These are phyloP conservation scores for Scalesia atractyloides DNA, from an alignment of 129 eudicot genomes.

Conservation along the genomic window DNA sequence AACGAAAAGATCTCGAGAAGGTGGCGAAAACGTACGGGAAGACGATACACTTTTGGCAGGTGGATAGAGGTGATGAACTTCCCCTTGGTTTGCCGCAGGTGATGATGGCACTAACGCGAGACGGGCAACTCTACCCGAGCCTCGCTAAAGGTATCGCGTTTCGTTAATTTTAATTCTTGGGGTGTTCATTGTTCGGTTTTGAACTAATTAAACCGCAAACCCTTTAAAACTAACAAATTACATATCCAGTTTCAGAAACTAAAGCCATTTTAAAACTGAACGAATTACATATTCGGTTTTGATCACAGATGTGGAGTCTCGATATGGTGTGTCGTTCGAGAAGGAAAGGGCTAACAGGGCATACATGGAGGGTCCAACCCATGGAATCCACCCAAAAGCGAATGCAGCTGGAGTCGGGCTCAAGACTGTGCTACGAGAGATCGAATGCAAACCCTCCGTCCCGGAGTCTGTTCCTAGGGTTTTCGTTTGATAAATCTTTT, in stretches of 20 bases:
- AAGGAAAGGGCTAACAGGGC: constrained; percentile 71
- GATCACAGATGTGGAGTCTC: constrained; percentile 51
- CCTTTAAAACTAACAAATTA: too few species aligned
- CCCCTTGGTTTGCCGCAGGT: constrained; percentile 85
- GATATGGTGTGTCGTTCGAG: constrained; percentile 45
- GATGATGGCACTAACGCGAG: constrained; percentile 92
- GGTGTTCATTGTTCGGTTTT: neutral
- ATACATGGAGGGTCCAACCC: constrained; percentile 55
- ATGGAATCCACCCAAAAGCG: constrained; percentile 80
- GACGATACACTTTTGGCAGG: constrained; percentile 89
- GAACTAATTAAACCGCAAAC: neutral
- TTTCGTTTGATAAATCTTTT: constrained; percentile 43
- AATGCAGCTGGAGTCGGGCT: constrained; percentile 75
- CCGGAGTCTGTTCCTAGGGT: constrained; percentile 60
- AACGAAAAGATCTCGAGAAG: constrained; percentile 74
- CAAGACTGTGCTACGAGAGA: constrained; percentile 73
- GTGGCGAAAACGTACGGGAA: constrained; percentile 82
- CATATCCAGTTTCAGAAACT: too few species aligned
- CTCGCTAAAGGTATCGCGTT: constrained; percentile 54
- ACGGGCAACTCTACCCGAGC: constrained; percentile 62
- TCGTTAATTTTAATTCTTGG: neutral
- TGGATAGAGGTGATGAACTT: constrained; percentile 67
- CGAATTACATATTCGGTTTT: too few species aligned
- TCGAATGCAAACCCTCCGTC: constrained; percentile 57
- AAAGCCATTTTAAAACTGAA: too few species aligned